Base-by-base conservation (phyloP, 257 asterid genomes). In the Nicotiana obtusifolia region DNA sequence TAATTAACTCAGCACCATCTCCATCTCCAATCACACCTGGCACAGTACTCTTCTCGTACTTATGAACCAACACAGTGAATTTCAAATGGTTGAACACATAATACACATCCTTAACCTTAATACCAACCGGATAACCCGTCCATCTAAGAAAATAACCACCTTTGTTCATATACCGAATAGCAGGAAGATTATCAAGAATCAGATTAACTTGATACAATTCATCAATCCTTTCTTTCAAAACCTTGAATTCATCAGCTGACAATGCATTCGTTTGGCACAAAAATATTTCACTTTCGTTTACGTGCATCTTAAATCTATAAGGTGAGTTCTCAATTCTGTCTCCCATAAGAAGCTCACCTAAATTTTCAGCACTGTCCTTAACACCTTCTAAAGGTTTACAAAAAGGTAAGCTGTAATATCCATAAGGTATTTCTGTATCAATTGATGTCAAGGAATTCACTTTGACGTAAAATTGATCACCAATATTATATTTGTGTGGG, bases 91-190 rank as follows among this genome's bases (percentile, higher is more conserved):
- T 76, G 64, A 84, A 84, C 47, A 81, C 66, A 56, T 84, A 84
- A 60, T 84, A 81, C 9, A 41, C 77, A 13, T 75, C 64, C 35
- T 81, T 66, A 65, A 81, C 84, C 82, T 81, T 81, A 57, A 84
- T 66, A 26, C 87, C 87, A 31, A 84, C 84, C 24, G 84, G 87
- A 60, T 81, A 84, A 52, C 87, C 87, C 13, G 87, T 84, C 81
- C 84, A 81, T 53, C 84, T 76, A 41, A 84, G 84, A 22, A 81
- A 57, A 52, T 49, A 84, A n/a, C 81, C 84, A 28, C 81, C 84
- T 56, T 64, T 84, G 17, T 64, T 76, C 81, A 84, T 52, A 76
- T 81, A 84, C 30, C 87, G 75, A 76, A 84, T 84, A 7, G 84
- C 87, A 13, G 87, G 87, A 31, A 84, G 81, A 64, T 84, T 84